Evolutionary conservation across 2,329 filamentous ascomycete genomes (phyloP).

Genomic region (Nothophaeocryptopus gaeumannii): DNA sequence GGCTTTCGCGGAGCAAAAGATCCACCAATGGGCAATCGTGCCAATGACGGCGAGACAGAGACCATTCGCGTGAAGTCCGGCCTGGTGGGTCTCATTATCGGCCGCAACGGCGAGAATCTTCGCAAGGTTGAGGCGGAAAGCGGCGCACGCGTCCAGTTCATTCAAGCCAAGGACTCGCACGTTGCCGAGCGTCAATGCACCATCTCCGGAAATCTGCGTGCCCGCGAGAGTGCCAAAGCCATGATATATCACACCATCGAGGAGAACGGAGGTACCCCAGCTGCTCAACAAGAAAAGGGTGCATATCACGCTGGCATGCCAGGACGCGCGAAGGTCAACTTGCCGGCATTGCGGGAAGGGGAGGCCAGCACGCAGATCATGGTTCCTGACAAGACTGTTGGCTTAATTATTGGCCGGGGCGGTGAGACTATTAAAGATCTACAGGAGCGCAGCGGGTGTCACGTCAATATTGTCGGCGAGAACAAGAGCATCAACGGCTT

Average conservation of each 20-base stretch:
- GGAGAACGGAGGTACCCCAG: conserved; percentile 65
- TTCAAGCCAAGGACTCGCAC: conserved; percentile 69
- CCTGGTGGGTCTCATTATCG: conserved; percentile 86
- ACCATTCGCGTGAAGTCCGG: conserved; percentile 83
- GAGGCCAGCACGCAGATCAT: conserved; percentile 90
- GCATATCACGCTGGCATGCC: conserved; percentile 37
- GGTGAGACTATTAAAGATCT: conserved; percentile 91
- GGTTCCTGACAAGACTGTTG: conserved; percentile 90
- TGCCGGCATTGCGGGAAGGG: conserved; percentile 64
- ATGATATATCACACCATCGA: conserved; percentile 87
- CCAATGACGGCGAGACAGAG: conserved; percentile 70
- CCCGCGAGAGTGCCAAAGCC: conserved; percentile 72
- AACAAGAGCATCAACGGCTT: conserved; percentile 89
- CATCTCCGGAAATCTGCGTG: conserved; percentile 70
- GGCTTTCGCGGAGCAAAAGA: conserved; percentile 28
- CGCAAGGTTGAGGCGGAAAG: conserved; percentile 80
- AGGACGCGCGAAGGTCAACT: conserved; percentile 36
- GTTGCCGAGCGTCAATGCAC: conserved; percentile 79
- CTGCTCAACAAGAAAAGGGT: conserved; percentile 33
- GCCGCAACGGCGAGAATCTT: conserved; percentile 83
- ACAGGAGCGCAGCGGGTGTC: conserved; percentile 87
- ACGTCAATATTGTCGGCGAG: conserved; percentile 92
- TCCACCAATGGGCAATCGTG: conserved; percentile 26
- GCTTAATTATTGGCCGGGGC: conserved; percentile 87
- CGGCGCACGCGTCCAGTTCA: conserved; percentile 80